Percentiles rank a stretch among this genome's conserved stretches.
These are phyloP conservation scores for Capronia coronata DNA, from an alignment of 2,329 filamentous ascomycete species.

Conservation along the genomic window DNA sequence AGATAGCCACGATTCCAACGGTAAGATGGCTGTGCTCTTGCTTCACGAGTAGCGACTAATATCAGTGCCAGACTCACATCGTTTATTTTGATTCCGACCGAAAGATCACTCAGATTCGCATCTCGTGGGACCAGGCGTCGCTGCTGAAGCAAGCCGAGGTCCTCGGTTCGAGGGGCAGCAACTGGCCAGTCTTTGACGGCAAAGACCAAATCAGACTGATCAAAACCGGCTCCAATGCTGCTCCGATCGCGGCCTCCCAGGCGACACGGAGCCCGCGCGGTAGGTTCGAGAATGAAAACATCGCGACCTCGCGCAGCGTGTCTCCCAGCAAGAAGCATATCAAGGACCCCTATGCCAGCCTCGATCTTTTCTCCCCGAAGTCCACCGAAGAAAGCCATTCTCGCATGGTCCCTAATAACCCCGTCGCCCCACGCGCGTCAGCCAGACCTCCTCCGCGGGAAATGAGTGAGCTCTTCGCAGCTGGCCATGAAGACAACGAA, in stretches of 20 bases:
- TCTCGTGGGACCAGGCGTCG: constrained; percentile 91
- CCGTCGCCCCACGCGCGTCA: constrained; percentile 59
- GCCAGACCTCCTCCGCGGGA: constrained; percentile 64
- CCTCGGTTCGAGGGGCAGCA: constrained; percentile 81
- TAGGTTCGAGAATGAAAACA: constrained; percentile 19
- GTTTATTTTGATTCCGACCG: constrained; percentile 70
- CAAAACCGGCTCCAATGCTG: constrained; percentile 44
- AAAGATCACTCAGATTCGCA: constrained; percentile 79
- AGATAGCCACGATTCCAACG: constrained; percentile 69
- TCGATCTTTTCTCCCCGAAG: constrained; percentile 24
- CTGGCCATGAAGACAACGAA: constrained; percentile 38
- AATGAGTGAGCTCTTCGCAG: constrained; percentile 62
- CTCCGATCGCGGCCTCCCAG: constrained; percentile 21
- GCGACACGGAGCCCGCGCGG: constrained; percentile 24
- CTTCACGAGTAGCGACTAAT: constrained; percentile 2
- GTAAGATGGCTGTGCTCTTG: constrained; percentile 50
- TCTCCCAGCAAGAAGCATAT: constrained; percentile 39
- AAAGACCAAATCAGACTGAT: constrained; percentile 77
- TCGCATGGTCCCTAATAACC: constrained; percentile 55
- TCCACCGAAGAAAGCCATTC: constrained; percentile 18
- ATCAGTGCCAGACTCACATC: constrained; percentile 63
- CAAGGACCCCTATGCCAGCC: constrained; percentile 40
- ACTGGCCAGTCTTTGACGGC: constrained; percentile 90
- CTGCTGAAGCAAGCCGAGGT: constrained; percentile 89
- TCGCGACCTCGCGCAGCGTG: constrained; percentile 19